Base-by-base conservation (phyloP, 2,329 filamentous ascomycete species). In the Claviceps spartinae region DNA sequence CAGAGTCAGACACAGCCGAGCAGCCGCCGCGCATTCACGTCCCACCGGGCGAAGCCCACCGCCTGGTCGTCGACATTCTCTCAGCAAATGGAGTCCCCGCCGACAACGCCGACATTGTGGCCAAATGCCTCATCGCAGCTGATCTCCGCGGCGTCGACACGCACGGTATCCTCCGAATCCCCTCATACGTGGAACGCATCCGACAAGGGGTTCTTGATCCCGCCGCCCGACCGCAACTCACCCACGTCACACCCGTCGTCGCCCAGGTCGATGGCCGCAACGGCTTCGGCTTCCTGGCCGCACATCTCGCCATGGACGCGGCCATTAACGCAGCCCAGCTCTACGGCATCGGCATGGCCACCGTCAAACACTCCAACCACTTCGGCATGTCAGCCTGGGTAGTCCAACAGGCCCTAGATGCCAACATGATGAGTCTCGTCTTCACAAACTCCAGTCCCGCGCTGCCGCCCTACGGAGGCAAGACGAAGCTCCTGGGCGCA, bases 341-440 rank as follows among this genome's bases (percentile, higher is more conserved):
- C 1, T 81, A 75, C 59, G 86, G 86, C 13, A 86, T 91, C 56
- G 87, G 86, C 26, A 82, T 93, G 77, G 83, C 84, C 0, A 80
- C 77, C 53, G 73, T 91, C 61, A 85, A 82, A 65, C 83, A 85
- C 66, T 86, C 82, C 42, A 91, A 91, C 60, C 86, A 91, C 65
- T 90, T 86, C 60, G 87, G 87, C 51, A 93, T 93, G 86, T 77
- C 77, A 3, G 86, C 87, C 0, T 91, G 86, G 84, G 63, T 89
- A 0, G 85, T 89, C 11, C 83, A 87, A 63, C 82, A 88, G 65
- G 87, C 86, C 0, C 66, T 90, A 14, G 83, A 91, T 53, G 81
- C 77, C 1, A 73, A 75, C 40, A 81, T 86, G 77, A 82, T 86
- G 77, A 79, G 75, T 52, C 71, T 85, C 16, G 82, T 85, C 2